Evolutionary conservation across 2,329 filamentous ascomycete genomes (phyloP).

Genomic region (Cladophialophora yegresii): DNA sequence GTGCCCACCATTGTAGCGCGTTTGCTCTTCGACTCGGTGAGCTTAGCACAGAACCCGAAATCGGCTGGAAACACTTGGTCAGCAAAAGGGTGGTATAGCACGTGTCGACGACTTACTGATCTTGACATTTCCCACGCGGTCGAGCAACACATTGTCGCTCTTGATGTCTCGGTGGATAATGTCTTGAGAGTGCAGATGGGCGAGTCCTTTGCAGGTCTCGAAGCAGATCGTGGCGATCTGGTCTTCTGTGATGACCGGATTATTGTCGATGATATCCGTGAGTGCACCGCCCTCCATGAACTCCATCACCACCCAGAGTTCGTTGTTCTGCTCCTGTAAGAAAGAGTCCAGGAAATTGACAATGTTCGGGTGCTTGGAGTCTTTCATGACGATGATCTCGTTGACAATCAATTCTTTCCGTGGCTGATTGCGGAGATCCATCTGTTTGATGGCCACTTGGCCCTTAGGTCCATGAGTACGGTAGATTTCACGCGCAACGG

Average conservation of each 20-base stretch:
- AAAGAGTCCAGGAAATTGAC: slow-evolving; percentile 98
- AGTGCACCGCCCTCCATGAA: slow-evolving; percentile 98
- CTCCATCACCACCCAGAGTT: slow-evolving; percentile 99
- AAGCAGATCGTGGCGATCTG: slow-evolving; percentile 97
- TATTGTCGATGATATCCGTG: slow-evolving; percentile 99
- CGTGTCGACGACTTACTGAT: slow-evolving; percentile 68
- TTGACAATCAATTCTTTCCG: slow-evolving; percentile 98
- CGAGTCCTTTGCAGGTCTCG: slow-evolving; percentile 94
- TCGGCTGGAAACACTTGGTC: slow-evolving; percentile 64
- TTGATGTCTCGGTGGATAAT: slow-evolving; percentile 99
- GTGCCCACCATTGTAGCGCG: slow-evolving; percentile 99
- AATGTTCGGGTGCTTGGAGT: slow-evolving; percentile 96
- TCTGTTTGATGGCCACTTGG: slow-evolving; percentile 98
- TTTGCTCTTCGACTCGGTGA: slow-evolving; percentile 94
- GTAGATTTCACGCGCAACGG: slow-evolving; percentile 74
- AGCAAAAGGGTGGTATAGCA: slow-evolving; percentile 11
- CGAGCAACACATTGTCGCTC: slow-evolving; percentile 95
- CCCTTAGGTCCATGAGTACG: slow-evolving; percentile 76
- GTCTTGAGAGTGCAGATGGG: slow-evolving; percentile 91
- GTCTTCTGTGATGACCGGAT: slow-evolving; percentile 87
- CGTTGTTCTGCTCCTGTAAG: slow-evolving; percentile 87
- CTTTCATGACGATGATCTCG: slow-evolving; percentile 99
- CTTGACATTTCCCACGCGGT: slow-evolving; percentile 93
- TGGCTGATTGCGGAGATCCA: slow-evolving; percentile 96
- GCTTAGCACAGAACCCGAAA: slow-evolving; percentile 98